phyloP scores from a whole-genome alignment of 1,284 basidiomycete species.

The Cutaneotrichosporon arboriforme region DNA sequence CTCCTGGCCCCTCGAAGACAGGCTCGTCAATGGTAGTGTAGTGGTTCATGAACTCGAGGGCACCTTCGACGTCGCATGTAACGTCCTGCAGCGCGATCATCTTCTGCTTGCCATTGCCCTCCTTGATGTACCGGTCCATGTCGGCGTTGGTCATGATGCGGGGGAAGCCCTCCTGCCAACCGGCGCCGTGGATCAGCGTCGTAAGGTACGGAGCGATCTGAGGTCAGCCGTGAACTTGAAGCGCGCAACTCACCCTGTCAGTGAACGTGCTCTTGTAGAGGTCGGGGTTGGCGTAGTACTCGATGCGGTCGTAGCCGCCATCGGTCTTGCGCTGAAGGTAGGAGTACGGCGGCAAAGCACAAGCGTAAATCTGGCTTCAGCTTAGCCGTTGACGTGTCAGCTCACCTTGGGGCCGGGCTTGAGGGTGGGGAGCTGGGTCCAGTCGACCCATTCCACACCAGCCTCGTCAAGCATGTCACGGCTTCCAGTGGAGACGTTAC shows the following conservation, averaged over 20 bases:
- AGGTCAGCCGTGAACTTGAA: background rate
- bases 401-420: constrained; percentile 54
- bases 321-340: constrained; percentile 62
- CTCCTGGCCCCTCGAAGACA: constrained; percentile 55
- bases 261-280: constrained; percentile 64
- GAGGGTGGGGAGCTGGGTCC: constrained; percentile 57
- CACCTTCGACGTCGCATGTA: constrained; percentile 76
- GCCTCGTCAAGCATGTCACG: constrained; percentile 66
- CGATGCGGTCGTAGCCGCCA: constrained; percentile 56
- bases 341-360: constrained; percentile 64
- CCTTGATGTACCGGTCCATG: constrained; percentile 53
- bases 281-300: constrained; percentile 67
- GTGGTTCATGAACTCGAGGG: constrained; percentile 70
- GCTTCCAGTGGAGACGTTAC: constrained; percentile 72
- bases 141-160: constrained; percentile 68
- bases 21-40: constrained; percentile 70
- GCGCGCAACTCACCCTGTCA: constrained; percentile 54
- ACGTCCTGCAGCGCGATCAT: constrained; percentile 74
- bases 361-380: constrained; percentile 62
- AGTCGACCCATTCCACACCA: constrained; percentile 58
- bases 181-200: constrained; percentile 75
- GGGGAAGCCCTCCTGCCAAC: constrained; percentile 72
- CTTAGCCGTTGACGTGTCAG: background rate
- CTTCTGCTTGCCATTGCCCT: constrained; percentile 47
- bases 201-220: constrained; percentile 79